Conservation (phyloP, 1,139 yeast genomes). For the Geotrichum fermentans region DNA sequence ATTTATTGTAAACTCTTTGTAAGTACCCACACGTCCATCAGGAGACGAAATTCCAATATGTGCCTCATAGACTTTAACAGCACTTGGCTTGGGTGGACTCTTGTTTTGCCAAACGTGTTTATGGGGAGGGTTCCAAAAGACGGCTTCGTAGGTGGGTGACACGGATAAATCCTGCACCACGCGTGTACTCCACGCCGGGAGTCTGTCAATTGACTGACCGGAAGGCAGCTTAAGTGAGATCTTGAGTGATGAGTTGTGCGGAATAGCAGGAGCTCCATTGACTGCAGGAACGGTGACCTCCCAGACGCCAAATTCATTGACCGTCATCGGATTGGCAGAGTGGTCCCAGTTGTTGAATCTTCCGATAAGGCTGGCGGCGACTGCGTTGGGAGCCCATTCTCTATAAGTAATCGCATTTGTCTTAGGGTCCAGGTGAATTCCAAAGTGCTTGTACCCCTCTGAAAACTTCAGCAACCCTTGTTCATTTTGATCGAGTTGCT, state of each 20-base stretch:
- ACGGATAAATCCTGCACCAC: constrained; percentile 62
- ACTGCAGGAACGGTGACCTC: constrained; percentile 48
- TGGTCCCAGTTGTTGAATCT: constrained; percentile 85
- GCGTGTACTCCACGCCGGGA: constrained; percentile 85
- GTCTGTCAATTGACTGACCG: constrained; percentile 69
- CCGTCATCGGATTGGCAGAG: constrained; percentile 50
- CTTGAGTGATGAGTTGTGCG: constrained; percentile 78
- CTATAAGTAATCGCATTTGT: constrained; percentile 56
- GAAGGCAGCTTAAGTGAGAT: constrained; percentile 59
- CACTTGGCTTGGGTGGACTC: constrained; percentile 55
- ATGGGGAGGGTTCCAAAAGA: constrained; percentile 82
- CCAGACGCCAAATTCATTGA: constrained; percentile 66
- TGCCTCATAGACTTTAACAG: constrained; percentile 85
- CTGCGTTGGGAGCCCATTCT: constrained; percentile 91
- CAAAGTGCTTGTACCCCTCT: constrained; percentile 62
- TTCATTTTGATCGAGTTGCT: constrained; percentile 45
- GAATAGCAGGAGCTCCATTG: constrained; percentile 58
- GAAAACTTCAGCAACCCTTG: constrained; percentile 51
- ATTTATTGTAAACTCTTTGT: constrained; percentile 74
- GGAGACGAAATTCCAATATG: constrained; percentile 94
- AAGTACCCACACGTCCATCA: constrained; percentile 77
- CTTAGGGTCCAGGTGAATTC: constrained; percentile 58
- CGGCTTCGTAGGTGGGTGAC: constrained; percentile 67
- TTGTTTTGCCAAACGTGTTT: constrained; percentile 57
- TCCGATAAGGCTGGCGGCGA: constrained; percentile 69